Evolutionary conservation across 2,329 filamentous ascomycete genomes (phyloP), one percentile per base, ranked within the genome.

Genomic region (Xenoacremonium recifei): DNA sequence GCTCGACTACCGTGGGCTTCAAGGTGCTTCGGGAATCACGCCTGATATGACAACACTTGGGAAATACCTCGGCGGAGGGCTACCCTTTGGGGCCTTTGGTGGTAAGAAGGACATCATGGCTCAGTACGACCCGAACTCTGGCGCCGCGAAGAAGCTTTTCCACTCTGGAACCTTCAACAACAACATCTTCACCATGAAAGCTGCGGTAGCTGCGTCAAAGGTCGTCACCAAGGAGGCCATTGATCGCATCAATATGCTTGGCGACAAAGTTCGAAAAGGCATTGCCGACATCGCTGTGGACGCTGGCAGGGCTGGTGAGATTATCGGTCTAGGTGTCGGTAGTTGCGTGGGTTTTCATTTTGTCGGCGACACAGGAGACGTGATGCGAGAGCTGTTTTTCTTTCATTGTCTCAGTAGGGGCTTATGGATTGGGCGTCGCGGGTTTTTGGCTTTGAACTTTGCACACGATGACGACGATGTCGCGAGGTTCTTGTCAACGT

Each of bases 101-200:
- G 80, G 80, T 1, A 63, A 65, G 16, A 49, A 52, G 31, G 69
- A 75, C 3, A 67, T 82, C 37, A 81, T 84, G 75, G 55, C 55
- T 1, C 47, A 74, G n/a, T 81, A 73, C 52, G 72, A 76, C 51
- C 77, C 4, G 1, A 11, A 15, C 19, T 10, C 13, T 11, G 23
- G 23, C 7, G 13, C 23, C 7, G 9, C 23, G 13, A 13, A 5
- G 6, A 6, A 27, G 13, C 12, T 27, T n/a, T 6, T 10, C 13
- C 78, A 82, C 49, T 73, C 76, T 0, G 79, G 79, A 0, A 82
- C 79, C 0, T 82, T 80, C 60, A 82, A 82, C 54, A 84, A 84
- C 50, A 83, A 84, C 52, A 31, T 47, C 6, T 61, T 81, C 10
- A 71, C 71, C 2, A 82, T 82, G 77, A 50, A 3, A 5, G 35